Evolutionary conservation across 2,329 filamentous ascomycete species (phyloP).

Genomic region (Ophiostoma populinum): DNA sequence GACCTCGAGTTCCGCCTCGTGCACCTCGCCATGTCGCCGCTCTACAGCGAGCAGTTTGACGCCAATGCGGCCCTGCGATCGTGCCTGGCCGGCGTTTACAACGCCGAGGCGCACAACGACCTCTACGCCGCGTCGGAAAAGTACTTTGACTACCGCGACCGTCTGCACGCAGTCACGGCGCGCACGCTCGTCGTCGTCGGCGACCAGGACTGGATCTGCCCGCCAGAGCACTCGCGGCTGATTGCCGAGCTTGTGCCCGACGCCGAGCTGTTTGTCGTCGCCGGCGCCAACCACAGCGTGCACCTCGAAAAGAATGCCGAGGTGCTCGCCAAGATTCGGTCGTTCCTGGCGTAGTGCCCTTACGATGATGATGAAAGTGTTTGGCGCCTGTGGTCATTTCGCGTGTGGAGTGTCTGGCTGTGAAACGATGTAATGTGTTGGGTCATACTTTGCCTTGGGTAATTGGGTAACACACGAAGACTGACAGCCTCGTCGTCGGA

Average conservation of each 20-base stretch:
- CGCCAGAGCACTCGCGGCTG: slow-evolving; percentile 18
- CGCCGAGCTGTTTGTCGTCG: slow-evolving; percentile 16
- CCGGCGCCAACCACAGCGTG: slow-evolving; percentile 20
- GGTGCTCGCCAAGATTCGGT: slow-evolving; percentile 14
- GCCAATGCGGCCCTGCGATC: slow-evolving; percentile 17
- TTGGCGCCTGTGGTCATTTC: too few species aligned
- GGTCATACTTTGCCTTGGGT: too few species aligned
- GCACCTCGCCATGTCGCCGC: slow-evolving; percentile 20
- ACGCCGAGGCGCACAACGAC: slow-evolving; percentile 21
- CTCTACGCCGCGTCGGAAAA: slow-evolving; percentile 20
- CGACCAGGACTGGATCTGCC: slow-evolving; percentile 23
- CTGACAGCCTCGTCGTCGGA: too few species aligned
- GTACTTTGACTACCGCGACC: slow-evolving; percentile 21
- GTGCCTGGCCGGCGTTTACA: slow-evolving; percentile 17
- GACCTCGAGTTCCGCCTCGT: slow-evolving; percentile 22
- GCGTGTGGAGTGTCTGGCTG: too few species aligned
- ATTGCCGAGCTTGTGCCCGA: slow-evolving; percentile 16
- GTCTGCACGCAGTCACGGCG: slow-evolving; percentile 16
- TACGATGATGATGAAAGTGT: too few species aligned
- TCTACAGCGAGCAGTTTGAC: slow-evolving; percentile 21
- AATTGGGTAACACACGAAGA: too few species aligned
- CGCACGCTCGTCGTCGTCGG: slow-evolving; percentile 22
- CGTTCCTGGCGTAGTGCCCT: slow-evolving; percentile 1
- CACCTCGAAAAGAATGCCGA: slow-evolving; percentile 19
- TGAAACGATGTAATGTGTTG: too few species aligned